Conservation (phyloP, 768 basidiomycete genomes). For the Phylloporus arenicola region DNA sequence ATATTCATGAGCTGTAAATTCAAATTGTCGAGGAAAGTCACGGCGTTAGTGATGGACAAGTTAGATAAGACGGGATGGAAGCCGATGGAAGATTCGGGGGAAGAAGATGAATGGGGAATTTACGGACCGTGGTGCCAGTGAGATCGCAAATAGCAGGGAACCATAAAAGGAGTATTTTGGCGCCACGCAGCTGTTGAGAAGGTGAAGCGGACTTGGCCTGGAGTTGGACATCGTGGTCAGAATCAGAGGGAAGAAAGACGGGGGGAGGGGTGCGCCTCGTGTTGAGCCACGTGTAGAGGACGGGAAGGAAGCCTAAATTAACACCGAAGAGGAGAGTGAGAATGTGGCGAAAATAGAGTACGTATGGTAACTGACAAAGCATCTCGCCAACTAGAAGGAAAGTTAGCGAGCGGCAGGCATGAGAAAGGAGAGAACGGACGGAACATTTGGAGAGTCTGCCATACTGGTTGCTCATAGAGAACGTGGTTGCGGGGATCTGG, state of each 20-base stretch:
- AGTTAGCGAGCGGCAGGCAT: slow-evolving; percentile 26
- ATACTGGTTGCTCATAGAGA: slow-evolving; percentile 91
- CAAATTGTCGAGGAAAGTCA: slow-evolving; percentile 5
- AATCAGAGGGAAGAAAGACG: slow-evolving; percentile 52
- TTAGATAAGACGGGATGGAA: slow-evolving; percentile 4
- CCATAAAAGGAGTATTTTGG: slow-evolving; percentile 75
- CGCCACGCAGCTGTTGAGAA: slow-evolving; percentile 52
- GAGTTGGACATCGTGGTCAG: slow-evolving; percentile 38
- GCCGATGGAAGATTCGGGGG: slow-evolving; percentile 3
- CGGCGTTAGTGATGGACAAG: slow-evolving; percentile 15
- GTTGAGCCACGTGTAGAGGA: slow-evolving; percentile 64
- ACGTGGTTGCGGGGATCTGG: slow-evolving; percentile 56
- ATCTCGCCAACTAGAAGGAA: slow-evolving; percentile 80
- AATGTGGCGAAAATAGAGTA: slow-evolving; percentile 12
- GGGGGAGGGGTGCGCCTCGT: slow-evolving; percentile 41
- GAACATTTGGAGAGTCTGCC: slow-evolving; percentile 91
- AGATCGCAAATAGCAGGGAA: slow-evolving; percentile 87
- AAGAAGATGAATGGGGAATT: slow-evolving; percentile 11
- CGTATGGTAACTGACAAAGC: slow-evolving; percentile 58
- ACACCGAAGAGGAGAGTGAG: slow-evolving; percentile 14
- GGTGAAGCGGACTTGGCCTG: slow-evolving; percentile 28
- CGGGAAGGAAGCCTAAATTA: slow-evolving; percentile 72
- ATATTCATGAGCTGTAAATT: slow-evolving; percentile 76
- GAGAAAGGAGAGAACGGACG: slow-evolving; percentile 43
- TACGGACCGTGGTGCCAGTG: slow-evolving; percentile 80